Base-by-base conservation (phyloP, 768 basidiomycete genomes). In the Hysterangium stoloniferum region DNA sequence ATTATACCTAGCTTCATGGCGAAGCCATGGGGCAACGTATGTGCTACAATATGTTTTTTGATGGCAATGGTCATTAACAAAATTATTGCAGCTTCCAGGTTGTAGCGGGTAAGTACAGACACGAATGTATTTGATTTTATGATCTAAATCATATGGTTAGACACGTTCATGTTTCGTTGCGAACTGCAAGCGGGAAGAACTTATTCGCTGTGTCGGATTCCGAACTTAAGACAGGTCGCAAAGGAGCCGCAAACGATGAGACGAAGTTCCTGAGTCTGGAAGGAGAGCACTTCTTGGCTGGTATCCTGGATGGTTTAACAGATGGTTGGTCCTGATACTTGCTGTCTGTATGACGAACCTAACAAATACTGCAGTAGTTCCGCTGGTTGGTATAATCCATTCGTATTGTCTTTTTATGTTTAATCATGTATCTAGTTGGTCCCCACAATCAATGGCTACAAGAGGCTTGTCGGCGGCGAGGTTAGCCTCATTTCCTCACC, bases 1-100 rank as follows among this genome's bases (percentile, higher is more conserved):
- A 73, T 99, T 49, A 77, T 91, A 33, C 95, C 96, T 1, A 95
- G 90, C 53, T 99, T 99, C 68, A 98, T 97, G 95, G 93, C 94
- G 0, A 97, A 97, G 60, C 94, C 94, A 22, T 96, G 90, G 87
- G 84, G 82, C 28, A 82, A 90, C 60, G 92, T 93, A 61, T 61
- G 84, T 71, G 11, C 29, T 51, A 42, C 2, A 20, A 25, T 33
- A 4, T 27, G 4, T 48, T 15, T 42, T 42, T 29, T 60, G 37
- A 52, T 27, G 6, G 27, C 47, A 28, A 40, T 22, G 48, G n/a
- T 34, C 45, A 41, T 41, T 22, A 22, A 8, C 2, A n/a, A 41
- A 13, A 8, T 20, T 33, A 7, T 8, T 32, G 34, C 58, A 96
- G 87, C 78, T 97, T 56, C 94, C 96, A 31, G 96, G 96, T 3